Evolutionary conservation across 1,284 basidiomycete genomes (phyloP), one percentile per base, ranked within the genome.

Genomic region (Xerocomus minutiporus): DNA sequence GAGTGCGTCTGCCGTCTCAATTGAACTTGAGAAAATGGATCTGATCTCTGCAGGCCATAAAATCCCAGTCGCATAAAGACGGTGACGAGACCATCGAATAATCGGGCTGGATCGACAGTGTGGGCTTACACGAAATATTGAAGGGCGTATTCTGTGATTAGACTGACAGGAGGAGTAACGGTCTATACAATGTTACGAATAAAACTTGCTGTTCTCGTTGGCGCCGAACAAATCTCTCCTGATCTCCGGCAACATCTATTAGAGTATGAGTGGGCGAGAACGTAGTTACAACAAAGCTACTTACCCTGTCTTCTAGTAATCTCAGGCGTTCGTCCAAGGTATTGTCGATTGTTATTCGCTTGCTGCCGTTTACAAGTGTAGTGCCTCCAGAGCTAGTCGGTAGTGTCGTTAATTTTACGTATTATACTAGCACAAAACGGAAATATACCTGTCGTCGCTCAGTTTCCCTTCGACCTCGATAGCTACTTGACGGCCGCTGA

Each of bases 181-280:
- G 31, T 32, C 11, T 28, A 17, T 12, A 44, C 17, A 23, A 5
- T 26, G 17, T 50, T 59, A 86, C 65, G 80, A 85, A 73, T 83
- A 88, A 77, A 92, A 92, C 69, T 91, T 93, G 67, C 91, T 83
- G 75, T 93, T 94, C 66, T 82, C 79, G 69, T 94, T 94, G 41
- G 80, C 73, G 36, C 93, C 93, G 62, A 94, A 96, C 42, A 96
- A 75, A 62, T 92, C 86, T 60, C 77, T 79, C 61, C 93, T 79
- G 61, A 96, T 90, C 73, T 95, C 92, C 1, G 93, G 93, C 40
- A 96, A 75, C 93, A 95, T 95, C 90, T 93, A 56, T 3, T 26
- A 31, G 31, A 43, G n/a, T 31, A 26, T 65, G 35, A 57, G 36
- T 17, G 23, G 17, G 31, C 9, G 15, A 43, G 17, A 9, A 28